A percentile compares a stretch with the other conserved stretches of the same genome.
phyloP scores from a whole-genome alignment of 257 asterid species.

The Nicotiana attenuata region DNA sequence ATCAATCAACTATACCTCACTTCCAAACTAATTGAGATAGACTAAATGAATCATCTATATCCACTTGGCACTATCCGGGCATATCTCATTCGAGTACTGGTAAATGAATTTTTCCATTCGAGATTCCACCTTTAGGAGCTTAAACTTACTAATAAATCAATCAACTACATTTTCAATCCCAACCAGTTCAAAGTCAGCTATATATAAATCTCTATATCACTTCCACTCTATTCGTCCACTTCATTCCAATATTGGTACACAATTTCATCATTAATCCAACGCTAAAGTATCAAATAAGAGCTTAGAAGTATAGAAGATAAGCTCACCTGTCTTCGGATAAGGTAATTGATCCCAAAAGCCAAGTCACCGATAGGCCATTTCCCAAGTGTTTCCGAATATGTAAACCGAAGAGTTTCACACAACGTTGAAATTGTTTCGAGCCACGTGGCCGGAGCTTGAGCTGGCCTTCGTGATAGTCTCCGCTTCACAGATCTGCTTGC shows the following conservation, averaged over 20 bases:
- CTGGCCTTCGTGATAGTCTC: constrained; percentile 69
- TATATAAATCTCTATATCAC: not conserved
- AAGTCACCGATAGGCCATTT: constrained; percentile 89
- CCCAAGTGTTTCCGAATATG: constrained; percentile 76
- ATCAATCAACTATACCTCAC: not conserved
- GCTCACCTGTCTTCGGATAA: constrained; percentile 70
- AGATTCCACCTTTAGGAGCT: not conserved
- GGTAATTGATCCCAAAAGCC: constrained; percentile 76
- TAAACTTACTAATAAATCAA: not conserved
- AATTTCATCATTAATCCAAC: not conserved
- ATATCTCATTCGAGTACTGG: not conserved
- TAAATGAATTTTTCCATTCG: not conserved
- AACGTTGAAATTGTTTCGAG: constrained; percentile 63
- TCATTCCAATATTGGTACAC: not conserved
- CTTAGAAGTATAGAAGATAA: not conserved
- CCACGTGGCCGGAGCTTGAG: constrained; percentile 92
- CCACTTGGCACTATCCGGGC: not conserved
- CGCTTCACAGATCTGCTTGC: constrained; percentile 52
- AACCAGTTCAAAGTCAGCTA: not conserved
- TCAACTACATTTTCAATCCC: not conserved
- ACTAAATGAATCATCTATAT: not conserved
- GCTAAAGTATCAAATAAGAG: not conserved
- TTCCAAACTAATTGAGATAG: not conserved
- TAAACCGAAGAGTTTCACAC: constrained; percentile 72
- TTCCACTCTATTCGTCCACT: not conserved